Evolutionary conservation across 345 rosid species (phyloP), one percentile per base, ranked within the genome.

Genomic region (Lepidium didymum): DNA sequence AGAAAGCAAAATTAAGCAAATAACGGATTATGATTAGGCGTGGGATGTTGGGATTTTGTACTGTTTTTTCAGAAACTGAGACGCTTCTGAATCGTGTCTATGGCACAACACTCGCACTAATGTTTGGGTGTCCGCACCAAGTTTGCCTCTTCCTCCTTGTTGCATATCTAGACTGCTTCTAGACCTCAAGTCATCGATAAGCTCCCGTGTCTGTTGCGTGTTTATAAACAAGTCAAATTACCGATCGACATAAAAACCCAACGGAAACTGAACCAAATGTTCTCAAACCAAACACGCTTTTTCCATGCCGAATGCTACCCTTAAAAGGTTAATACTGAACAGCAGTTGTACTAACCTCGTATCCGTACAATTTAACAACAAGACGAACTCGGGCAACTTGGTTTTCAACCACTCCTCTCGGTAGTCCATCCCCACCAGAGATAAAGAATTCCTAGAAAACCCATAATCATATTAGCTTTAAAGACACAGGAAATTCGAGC

Each of bases 391-490:
- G 93, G 15, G 96, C 88, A 19, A 89, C 83, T 76, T 94, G 96
- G 75, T 94, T 91, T 81, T 94, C 99, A 54, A 94, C 99, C 0
- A 91, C 92, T 72, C 95, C 97, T 80, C 96, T 81, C 4, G 99
- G 99, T 78, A 94, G 96, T 52, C 99, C 97, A 9, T 94, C 99
- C 56, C 96, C 96, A 47, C 96, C 96, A 57, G 97, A 94, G 47
- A 94, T 89, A 62, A 94, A 94, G 80, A 94, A 91, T 73, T 94
- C 99, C 97, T 94, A 75, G 2, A 23, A 67, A 40, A 66, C 8
- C n/a, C 21, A 67, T 6, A 25, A 50, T 21, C 45, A 43, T 8
- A 38, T 38, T 38, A 71, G 52, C n/a, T 53, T 50, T 8, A 13
- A 5, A 50, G 46, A 53, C 56, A 53, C 56, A 1, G 7, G 44